A percentile compares a stretch with the other conserved stretches of the same genome.
These are phyloP conservation scores for Tirmania nivea DNA, from an alignment of 495 filamentous ascomycete genomes.

Conservation along the genomic window DNA sequence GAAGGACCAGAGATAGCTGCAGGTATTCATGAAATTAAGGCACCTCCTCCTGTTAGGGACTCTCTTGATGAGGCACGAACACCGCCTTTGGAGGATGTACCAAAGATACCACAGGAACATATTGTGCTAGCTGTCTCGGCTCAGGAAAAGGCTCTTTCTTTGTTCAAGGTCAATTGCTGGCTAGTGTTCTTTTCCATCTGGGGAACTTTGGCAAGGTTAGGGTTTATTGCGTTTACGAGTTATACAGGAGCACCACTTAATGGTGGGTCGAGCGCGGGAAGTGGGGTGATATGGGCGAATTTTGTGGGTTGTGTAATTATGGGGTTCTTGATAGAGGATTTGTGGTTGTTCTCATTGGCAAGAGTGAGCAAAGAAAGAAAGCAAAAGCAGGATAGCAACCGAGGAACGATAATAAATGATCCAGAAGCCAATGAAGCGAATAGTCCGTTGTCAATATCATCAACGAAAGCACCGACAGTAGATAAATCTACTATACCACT, in stretches of 20 bases:
- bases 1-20: no score
- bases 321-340: constrained; percentile 69
- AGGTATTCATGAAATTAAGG: no score
- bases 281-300: constrained; percentile 72
- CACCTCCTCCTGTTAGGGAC: no score
- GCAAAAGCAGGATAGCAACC: background rate
- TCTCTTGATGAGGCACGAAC: no score
- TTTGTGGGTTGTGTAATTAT: constrained; percentile 64
- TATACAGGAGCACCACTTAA: constrained; percentile 55
- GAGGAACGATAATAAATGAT: no score
- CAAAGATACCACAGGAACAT: no score
- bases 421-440: no score
- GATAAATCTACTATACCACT: constrained; percentile 68
- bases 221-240: constrained; percentile 56
- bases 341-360: constrained; percentile 40
- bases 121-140: no score
- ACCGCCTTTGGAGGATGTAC: no score
- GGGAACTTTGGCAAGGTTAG: constrained; percentile 68
- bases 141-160: no score
- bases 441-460: constrained; percentile 19
- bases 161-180: background rate
- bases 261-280: constrained; percentile 20
- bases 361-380: constrained; percentile 10
- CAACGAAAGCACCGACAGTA: constrained; percentile 24
- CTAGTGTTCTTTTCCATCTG: constrained; percentile 44